Conservation (phyloP, 1,284 basidiomycete genomes). For the Cutaneotrichosporon curvatum region DNA sequence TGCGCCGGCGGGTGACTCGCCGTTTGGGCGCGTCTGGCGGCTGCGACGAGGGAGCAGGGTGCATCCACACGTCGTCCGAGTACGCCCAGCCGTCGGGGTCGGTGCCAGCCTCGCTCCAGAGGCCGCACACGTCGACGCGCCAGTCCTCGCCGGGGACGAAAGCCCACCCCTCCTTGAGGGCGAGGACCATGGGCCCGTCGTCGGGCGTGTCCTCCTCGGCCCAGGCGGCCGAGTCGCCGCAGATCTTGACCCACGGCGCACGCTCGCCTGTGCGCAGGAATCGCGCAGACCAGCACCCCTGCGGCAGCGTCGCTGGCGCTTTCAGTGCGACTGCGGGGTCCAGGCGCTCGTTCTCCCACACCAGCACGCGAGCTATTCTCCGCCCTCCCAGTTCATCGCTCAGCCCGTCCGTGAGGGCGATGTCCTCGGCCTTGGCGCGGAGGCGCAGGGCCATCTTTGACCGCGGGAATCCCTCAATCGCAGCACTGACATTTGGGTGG, state of each 20-base stretch:
- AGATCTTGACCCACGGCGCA: constrained; percentile 37
- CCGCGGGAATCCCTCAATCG: constrained; percentile 21
- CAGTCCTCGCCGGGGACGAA: constrained; percentile 44
- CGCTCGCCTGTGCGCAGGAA: constrained; percentile 36
- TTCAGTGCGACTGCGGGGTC: constrained; percentile 32
- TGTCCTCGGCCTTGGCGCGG: constrained; percentile 25
- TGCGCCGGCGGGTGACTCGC: constrained; percentile 14
- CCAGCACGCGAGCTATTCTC: constrained; percentile 33
- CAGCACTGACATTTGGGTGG: constrained; percentile 39
- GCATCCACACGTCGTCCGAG: constrained; percentile 42
- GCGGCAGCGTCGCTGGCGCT: constrained; percentile 8
- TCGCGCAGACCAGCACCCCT: constrained; percentile 25
- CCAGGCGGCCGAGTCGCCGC: constrained; percentile 14
- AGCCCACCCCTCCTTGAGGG: constrained; percentile 36
- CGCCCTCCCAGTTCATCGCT: constrained; percentile 30
- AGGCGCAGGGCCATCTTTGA: constrained; percentile 15
- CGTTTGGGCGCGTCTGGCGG: neutral
- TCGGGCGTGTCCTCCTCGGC: constrained; percentile 20
- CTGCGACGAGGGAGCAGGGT: constrained; percentile 4
- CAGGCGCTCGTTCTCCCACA: constrained; percentile 45
- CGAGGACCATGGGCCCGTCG: constrained; percentile 28
- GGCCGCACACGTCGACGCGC: constrained; percentile 38
- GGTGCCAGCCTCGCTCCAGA: constrained; percentile 37
- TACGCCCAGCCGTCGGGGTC: constrained; percentile 45
- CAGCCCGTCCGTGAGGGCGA: constrained; percentile 36